These are phyloP conservation scores for Fomitopsis schrenkii DNA, from an alignment of 1,284 basidiomycete species.

Conservation along the genomic window DNA sequence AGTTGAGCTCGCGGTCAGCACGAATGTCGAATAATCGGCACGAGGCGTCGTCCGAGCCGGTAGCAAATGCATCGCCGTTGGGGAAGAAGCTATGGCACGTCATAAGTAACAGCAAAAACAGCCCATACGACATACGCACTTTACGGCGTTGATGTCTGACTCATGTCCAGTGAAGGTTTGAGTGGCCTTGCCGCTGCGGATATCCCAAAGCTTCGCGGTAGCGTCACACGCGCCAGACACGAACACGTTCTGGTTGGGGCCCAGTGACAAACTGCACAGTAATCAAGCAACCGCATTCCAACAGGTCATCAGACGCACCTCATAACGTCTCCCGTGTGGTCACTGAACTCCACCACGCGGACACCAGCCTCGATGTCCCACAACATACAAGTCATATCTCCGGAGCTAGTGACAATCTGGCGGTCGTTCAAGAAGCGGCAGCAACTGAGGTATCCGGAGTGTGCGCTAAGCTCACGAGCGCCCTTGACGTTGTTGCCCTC, in stretches of 20 bases:
- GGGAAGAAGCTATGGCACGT: conserved; percentile 84
- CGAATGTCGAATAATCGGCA: conserved; percentile 98
- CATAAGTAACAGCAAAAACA: conserved; percentile 3
- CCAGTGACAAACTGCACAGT: conserved; percentile 79
- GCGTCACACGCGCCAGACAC: conserved; percentile 99
- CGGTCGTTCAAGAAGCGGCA: conserved; percentile 98
- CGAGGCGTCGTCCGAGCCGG: conserved; percentile 98
- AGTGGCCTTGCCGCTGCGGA: conserved; percentile 92
- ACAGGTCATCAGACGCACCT: conserved; percentile 51
- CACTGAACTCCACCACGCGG: conserved; percentile 93
- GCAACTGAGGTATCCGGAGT: conserved; percentile 96
- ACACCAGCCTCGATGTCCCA: conserved; percentile 99
- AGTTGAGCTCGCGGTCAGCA: conserved; percentile 94
- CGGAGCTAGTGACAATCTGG: conserved; percentile 95
- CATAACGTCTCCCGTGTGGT: conserved; percentile 99
- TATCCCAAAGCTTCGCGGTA: conserved; percentile 98
- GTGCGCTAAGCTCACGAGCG: conserved; percentile 89
- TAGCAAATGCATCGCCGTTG: conserved; percentile 97
- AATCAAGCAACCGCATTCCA: conserved; percentile 2
- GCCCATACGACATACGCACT: conserved; percentile 52
- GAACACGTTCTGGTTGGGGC: conserved; percentile 92
- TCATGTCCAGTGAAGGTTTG: conserved; percentile 99
- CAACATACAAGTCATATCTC: conserved; percentile 99
- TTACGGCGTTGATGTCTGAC: conserved; percentile 98
- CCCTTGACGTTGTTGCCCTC: conserved; percentile 71